Conservation (phyloP, 768 basidiomycete species). For the Inosperma sp. region DNA sequence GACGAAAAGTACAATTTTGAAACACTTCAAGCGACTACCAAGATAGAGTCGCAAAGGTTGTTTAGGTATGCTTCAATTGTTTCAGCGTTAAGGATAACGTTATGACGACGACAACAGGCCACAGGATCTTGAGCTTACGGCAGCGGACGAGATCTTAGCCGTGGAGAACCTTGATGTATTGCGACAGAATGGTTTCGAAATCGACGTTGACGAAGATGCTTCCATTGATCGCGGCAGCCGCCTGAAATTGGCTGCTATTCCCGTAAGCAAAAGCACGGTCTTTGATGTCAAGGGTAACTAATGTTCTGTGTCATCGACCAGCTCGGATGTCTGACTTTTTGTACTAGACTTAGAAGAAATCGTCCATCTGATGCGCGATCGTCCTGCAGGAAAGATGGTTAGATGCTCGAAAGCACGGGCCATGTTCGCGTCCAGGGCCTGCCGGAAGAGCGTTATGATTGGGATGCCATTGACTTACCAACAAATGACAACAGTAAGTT, state of each 20-base stretch:
- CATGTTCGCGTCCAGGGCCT: slow-evolving; percentile 97
- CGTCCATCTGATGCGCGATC: slow-evolving; percentile 77
- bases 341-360: slow-evolving; percentile 85
- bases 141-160: slow-evolving; percentile 85
- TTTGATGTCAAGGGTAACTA: slow-evolving; percentile 88
- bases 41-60: slow-evolving; percentile 80
- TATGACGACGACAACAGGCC: slow-evolving; percentile 50
- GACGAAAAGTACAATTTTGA: slow-evolving; percentile 99
- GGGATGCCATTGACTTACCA: slow-evolving; percentile 72
- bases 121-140: slow-evolving; percentile 72
- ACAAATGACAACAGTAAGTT: slow-evolving; percentile 73
- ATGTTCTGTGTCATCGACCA: slow-evolving; percentile 4
- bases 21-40: slow-evolving; percentile 84
- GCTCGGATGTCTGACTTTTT: slow-evolving; percentile 5
- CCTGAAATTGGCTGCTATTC: slow-evolving; percentile 73
- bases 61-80: slow-evolving; percentile 53
- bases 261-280: slow-evolving; percentile 84
- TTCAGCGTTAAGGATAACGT: slow-evolving; percentile 3
- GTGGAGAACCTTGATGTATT: slow-evolving; percentile 84
- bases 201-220: slow-evolving; percentile 52
- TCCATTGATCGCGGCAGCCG: slow-evolving; percentile 35
- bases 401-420: slow-evolving; percentile 87
- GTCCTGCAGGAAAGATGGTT: slow-evolving; percentile 75
- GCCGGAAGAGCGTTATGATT: slow-evolving; percentile 94
- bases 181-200: slow-evolving; percentile 84